Base-by-base conservation (phyloP, 306 rosid species). In the Quercus bicolor region DNA sequence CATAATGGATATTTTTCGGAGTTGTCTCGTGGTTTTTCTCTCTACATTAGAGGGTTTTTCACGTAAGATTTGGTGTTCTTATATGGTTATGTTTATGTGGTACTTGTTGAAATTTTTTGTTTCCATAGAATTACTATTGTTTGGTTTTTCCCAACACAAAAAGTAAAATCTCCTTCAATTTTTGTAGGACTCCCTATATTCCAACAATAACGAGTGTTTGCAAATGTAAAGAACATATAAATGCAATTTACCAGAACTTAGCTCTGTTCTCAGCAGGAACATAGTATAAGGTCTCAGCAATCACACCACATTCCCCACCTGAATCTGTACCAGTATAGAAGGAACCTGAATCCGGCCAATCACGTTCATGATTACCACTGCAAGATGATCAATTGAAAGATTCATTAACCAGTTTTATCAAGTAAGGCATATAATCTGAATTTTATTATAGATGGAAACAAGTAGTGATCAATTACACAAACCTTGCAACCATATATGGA, bases 351-450 rank as follows among this genome's bases (percentile, higher is more conserved):
- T 89, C 84, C 45, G 97, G 97, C 92, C 92, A 86, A 84, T 87
- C 94, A 7, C 97, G 94, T 79, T 95, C 99, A 60, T 95, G 99
- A 85, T 95, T 95, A 74, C 99, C 98, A 24, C 97, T 93, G 88
- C 76, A 80, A n/a, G 59, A 62, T 29, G 71, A 78, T 57, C 57
- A 78, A 21, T 4, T 79, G 59, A 6, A 73, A 51, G 72, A 53
- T 76, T 73, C 72, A n/a, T 72, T 37, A 71, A 59, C 77, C 8
- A 28, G 33, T 74, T 21, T 62, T 43, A 62, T 54, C 1, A 37
- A 37, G 43, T 3, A 62, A 74, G 31, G 29, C 2, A 1, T 29
- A 3, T 40, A 57, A 79, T 73, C 74, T 31, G 55, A 40, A 55
- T 68, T 62, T 43, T 23, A 34, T 60, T 56, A 70, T 20, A 45